Evolutionary conservation across 148 eudicot genomes (phyloP).

Genomic region (Arbutus unedo): DNA sequence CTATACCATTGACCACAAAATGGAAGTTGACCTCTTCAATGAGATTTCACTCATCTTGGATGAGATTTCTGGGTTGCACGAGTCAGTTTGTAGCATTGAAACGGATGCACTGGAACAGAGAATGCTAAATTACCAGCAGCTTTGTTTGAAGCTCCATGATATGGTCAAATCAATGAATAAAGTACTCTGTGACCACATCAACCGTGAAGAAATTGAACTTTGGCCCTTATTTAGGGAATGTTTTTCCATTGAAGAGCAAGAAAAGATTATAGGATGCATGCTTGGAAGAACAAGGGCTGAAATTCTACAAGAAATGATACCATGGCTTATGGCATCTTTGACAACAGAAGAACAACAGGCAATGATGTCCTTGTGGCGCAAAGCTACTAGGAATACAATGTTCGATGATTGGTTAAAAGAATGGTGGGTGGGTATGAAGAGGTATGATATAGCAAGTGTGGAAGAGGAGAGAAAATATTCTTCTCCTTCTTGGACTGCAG

Average conservation of each 20-base stretch:
- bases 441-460: constrained; percentile 26
- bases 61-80: constrained; percentile 44
- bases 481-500: constrained; percentile 32
- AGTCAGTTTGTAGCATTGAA: constrained; percentile 23
- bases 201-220: constrained; percentile 82
- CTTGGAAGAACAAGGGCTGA: constrained; percentile 86
- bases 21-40: constrained; percentile 57
- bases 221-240: constrained; percentile 70
- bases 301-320: constrained; percentile 72
- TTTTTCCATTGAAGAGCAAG: constrained; percentile 81
- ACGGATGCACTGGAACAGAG: constrained; percentile 22
- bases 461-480: constrained; percentile 30
- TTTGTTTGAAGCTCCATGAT: constrained; percentile 63
- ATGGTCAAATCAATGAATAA: constrained; percentile 60
- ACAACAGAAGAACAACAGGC: constrained; percentile 64
- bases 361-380: constrained; percentile 67
- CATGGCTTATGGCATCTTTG: constrained; percentile 74
- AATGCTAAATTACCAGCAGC: constrained; percentile 35
- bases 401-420: constrained; percentile 85
- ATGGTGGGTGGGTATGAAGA: constrained; percentile 81
- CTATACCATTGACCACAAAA: constrained; percentile 74
- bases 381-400: constrained; percentile 67
- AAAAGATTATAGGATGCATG: constrained; percentile 70
- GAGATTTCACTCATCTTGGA: constrained; percentile 53
- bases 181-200: constrained; percentile 61